A percentile compares a stretch with the other conserved stretches of the same genome.
Conservation (phyloP, 2,329 filamentous ascomycete genomes). For the Pseudogymnoascus sp. region DNA sequence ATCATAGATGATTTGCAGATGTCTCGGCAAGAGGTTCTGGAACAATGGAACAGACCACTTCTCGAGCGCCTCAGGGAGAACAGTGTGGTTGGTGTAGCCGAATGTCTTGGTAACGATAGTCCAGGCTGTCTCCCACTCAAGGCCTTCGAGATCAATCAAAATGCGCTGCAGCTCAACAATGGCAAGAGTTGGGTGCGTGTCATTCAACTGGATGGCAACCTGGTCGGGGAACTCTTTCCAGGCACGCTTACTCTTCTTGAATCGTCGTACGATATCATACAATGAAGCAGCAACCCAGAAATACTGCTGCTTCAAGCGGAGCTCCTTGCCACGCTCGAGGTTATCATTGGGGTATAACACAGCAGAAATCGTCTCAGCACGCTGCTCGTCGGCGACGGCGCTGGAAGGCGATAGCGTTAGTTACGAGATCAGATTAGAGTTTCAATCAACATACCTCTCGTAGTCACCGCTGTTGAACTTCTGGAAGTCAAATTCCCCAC, state of each 20-base stretch:
- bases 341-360: slow-evolving; percentile 98
- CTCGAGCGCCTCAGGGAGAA: slow-evolving; percentile 91
- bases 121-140: slow-evolving; percentile 94
- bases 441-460: slow-evolving; percentile 41
- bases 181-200: slow-evolving; percentile 92
- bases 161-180: slow-evolving; percentile 95
- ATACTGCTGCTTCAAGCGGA: slow-evolving; percentile 97
- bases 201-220: slow-evolving; percentile 94
- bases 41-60: slow-evolving; percentile 95
- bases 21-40: slow-evolving; percentile 86
- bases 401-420: slow-evolving; percentile 34
- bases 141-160: slow-evolving; percentile 76
- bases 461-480: slow-evolving; percentile 99
- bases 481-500: slow-evolving; percentile 97
- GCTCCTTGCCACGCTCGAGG: slow-evolving; percentile 90
- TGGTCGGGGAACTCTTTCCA: slow-evolving; percentile 93
- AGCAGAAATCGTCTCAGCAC: slow-evolving; percentile 96
- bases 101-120: slow-evolving; percentile 70
- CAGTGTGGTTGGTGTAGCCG: slow-evolving; percentile 97
- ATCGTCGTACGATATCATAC: slow-evolving; percentile 90
- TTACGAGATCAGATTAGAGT: not conserved
- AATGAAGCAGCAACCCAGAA: slow-evolving; percentile 98
- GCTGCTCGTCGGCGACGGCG: slow-evolving; percentile 95
- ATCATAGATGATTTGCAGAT: slow-evolving; percentile 96
- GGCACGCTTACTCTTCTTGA: slow-evolving; percentile 90